These are phyloP conservation scores for Osmanthus fragrans DNA, from an alignment of 257 asterid genomes.

Conservation along the genomic window DNA sequence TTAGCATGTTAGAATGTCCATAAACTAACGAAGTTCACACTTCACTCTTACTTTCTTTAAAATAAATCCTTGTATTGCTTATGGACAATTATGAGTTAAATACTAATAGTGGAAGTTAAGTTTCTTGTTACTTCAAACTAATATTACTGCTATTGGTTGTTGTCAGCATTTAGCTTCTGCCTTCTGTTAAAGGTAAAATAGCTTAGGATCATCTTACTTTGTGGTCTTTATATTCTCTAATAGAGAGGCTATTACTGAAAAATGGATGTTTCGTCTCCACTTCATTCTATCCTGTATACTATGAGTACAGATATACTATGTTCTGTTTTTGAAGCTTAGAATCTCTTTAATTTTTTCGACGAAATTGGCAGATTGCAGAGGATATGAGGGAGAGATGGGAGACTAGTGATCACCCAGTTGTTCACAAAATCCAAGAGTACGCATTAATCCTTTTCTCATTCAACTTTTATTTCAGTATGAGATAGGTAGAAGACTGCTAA, in stretches of 20 bases:
- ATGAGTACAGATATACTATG: background rate
- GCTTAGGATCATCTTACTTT: background rate
- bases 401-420: conserved; percentile 92
- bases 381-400: conserved; percentile 96
- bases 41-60: no score
- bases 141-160: background rate
- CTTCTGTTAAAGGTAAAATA: background rate
- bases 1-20: background rate
- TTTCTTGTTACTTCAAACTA: background rate
- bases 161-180: background rate
- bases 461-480: background rate
- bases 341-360: conserved; percentile 19
- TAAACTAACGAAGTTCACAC: background rate
- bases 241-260: background rate
- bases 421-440: conserved; percentile 94
- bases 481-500: background rate
- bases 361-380: conserved; percentile 72
- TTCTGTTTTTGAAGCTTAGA: background rate
- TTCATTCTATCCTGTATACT: background rate
- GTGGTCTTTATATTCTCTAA: background rate
- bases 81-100: no score
- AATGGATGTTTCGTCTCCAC: background rate
- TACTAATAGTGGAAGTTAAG: no score
- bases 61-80: no score
- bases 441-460: conserved; percentile 15